Evolutionary conservation across 2,329 filamentous ascomycete species (phyloP).

Genomic region (Ascocoryne sarcoides): DNA sequence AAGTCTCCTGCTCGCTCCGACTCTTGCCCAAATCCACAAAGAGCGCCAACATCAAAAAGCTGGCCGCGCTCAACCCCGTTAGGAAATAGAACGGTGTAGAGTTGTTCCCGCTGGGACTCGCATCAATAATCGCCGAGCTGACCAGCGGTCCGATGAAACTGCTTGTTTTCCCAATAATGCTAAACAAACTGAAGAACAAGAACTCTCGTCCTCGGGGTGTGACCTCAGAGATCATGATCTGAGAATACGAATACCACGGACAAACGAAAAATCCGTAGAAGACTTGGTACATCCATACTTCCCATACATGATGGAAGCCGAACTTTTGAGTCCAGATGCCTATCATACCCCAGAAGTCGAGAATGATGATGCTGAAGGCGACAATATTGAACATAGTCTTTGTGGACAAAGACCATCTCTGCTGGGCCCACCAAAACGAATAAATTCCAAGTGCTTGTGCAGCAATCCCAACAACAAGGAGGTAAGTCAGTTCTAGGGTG

Average conservation of each 20-base stretch:
- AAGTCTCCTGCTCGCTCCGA: not conserved
- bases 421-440: constrained; percentile 52
- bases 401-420: constrained; percentile 47
- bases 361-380: constrained; percentile 50
- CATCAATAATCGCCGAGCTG: constrained; percentile 61
- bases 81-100: constrained; percentile 59
- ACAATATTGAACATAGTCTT: constrained; percentile 63
- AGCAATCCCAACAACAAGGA: constrained; percentile 56
- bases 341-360: constrained; percentile 42
- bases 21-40: not conserved
- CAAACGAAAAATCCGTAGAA: constrained; percentile 60
- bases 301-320: constrained; percentile 38
- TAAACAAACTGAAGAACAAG: constrained; percentile 61
- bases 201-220: constrained; percentile 57
- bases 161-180: constrained; percentile 59
- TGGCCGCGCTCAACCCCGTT: constrained; percentile 43
- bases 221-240: constrained; percentile 64
- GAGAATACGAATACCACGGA: constrained; percentile 62
- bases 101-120: constrained; percentile 42
- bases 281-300: constrained; percentile 37
- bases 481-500: constrained; percentile 55
- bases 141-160: constrained; percentile 62
- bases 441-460: constrained; percentile 56
- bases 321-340: constrained; percentile 38
- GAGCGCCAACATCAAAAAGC: not conserved